These are phyloP conservation scores for Lipomyces orientalis DNA, from an alignment of 805 yeast species.

Conservation along the genomic window DNA sequence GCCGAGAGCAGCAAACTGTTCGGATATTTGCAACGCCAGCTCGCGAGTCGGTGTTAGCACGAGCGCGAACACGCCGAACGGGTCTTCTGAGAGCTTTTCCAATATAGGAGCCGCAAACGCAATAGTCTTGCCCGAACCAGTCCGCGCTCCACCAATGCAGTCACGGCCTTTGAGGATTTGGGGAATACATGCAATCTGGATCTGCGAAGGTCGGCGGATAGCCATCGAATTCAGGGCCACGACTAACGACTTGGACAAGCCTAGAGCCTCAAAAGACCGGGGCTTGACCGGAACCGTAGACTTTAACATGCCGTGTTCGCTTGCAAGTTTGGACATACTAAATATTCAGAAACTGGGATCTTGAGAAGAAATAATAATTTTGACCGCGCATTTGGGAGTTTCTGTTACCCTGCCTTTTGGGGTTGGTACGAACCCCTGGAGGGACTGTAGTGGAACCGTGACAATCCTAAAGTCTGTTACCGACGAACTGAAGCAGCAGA, in stretches of 20 bases:
- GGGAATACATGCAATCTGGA: constrained; percentile 90
- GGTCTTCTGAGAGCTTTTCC: constrained; percentile 93
- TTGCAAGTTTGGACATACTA: too few relatives aligned
- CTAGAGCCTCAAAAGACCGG: constrained; percentile 60
- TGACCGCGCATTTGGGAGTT: background rate
- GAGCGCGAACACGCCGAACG: constrained; percentile 88
- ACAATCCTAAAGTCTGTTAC: constrained; percentile 39
- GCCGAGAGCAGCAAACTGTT: constrained; percentile 92
- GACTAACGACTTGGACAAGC: constrained; percentile 83
- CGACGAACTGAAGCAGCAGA: constrained; percentile 36
- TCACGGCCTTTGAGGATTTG: constrained; percentile 73
- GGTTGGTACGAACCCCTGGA: too few relatives aligned
- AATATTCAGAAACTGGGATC: background rate
- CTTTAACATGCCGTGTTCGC: background rate
- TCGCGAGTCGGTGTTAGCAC: constrained; percentile 93
- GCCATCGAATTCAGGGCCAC: constrained; percentile 84
- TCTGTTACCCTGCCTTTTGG: too few relatives aligned
- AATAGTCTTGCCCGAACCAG: constrained; percentile 97
- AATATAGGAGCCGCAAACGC: constrained; percentile 99
- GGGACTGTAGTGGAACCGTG: too few relatives aligned
- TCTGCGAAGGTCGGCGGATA: constrained; percentile 80
- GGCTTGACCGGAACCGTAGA: background rate
- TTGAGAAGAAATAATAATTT: too few relatives aligned
- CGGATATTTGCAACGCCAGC: constrained; percentile 94
- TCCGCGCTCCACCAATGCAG: constrained; percentile 97